A percentile compares a stretch with the other conserved stretches of the same genome.
phyloP scores from a whole-genome alignment of 1,284 basidiomycete genomes.

The Marasmius sp. region DNA sequence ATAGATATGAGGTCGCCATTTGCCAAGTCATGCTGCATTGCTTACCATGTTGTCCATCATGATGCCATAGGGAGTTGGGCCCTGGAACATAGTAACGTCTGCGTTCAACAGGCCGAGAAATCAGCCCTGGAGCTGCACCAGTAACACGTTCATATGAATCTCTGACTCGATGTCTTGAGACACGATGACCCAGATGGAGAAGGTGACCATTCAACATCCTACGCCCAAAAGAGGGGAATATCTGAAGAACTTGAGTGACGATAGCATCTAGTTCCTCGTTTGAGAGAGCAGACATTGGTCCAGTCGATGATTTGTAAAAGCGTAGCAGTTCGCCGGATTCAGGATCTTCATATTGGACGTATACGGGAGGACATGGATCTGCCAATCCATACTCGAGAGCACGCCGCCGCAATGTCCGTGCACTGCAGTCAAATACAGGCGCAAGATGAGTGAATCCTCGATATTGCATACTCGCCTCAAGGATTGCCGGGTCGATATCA shows the following conservation, averaged over 20 bases:
- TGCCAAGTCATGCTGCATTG: too few species aligned
- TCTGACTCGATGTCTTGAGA: slow-evolving; percentile 23
- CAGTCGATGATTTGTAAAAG: slow-evolving; percentile 10
- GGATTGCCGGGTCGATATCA: not conserved
- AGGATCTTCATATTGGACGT: slow-evolving; percentile 15
- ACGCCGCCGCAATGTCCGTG: slow-evolving; percentile 28
- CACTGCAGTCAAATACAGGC: slow-evolving; percentile 16
- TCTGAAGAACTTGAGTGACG: slow-evolving; percentile 21
- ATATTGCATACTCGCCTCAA: not conserved
- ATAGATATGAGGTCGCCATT: too few species aligned
- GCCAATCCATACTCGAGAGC: slow-evolving; percentile 30
- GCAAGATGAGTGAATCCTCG: slow-evolving; percentile 14
- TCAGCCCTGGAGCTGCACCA: not conserved
- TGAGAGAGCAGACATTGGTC: slow-evolving; percentile 17
- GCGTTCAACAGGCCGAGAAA: not conserved
- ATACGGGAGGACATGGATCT: slow-evolving; percentile 28
- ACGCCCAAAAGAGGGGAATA: slow-evolving; percentile 26
- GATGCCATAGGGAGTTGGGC: slow-evolving; percentile 31
- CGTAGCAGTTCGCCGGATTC: slow-evolving; percentile 18
- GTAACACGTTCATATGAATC: slow-evolving; percentile 18
- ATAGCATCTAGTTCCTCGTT: slow-evolving; percentile 28
- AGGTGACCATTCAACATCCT: slow-evolving; percentile 30
- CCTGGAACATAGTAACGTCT: slow-evolving; percentile 28
- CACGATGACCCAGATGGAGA: slow-evolving; percentile 20
- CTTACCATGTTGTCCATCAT: slow-evolving; percentile 34